Percentiles rank a stretch among this genome's conserved stretches.
phyloP scores from a whole-genome alignment of 2,329 filamentous ascomycete species.

The Monosporascus sp. region DNA sequence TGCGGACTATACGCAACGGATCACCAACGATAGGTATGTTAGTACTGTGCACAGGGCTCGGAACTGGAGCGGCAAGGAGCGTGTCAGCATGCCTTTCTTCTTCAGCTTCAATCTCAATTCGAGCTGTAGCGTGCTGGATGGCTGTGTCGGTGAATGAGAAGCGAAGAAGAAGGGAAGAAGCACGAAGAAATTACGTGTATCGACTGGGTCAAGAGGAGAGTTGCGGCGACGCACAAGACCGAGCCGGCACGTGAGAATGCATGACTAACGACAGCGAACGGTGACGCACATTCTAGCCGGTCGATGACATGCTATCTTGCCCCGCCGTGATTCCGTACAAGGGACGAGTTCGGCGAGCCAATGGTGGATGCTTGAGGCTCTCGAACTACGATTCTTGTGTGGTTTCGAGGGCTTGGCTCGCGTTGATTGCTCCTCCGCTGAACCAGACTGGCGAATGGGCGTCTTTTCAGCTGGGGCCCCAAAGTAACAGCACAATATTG shows the following conservation, averaged over 20 bases:
- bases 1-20: neutral
- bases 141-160: conserved; percentile 29
- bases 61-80: conserved; percentile 1
- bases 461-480: too few relatives aligned
- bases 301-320: too few relatives aligned
- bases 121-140: conserved; percentile 35
- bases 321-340: too few relatives aligned
- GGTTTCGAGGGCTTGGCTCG: too few relatives aligned
- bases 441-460: too few relatives aligned
- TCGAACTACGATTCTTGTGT: too few relatives aligned
- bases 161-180: conserved; percentile 26
- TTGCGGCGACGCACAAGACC: conserved; percentile 28
- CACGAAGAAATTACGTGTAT: conserved; percentile 35
- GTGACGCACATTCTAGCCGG: too few relatives aligned
- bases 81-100: conserved; percentile 4
- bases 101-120: conserved; percentile 30
- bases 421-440: too few relatives aligned
- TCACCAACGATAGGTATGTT: conserved; percentile 3
- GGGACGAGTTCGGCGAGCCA: too few relatives aligned
- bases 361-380: too few relatives aligned
- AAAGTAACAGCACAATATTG: too few relatives aligned
- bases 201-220: conserved; percentile 33
- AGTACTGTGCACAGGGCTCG: conserved; percentile 2
- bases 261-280: neutral
- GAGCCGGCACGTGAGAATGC: too few relatives aligned